Evolutionary conservation across 2,329 filamentous ascomycete species (phyloP).

Genomic region (Clonostachys chloroleuca): DNA sequence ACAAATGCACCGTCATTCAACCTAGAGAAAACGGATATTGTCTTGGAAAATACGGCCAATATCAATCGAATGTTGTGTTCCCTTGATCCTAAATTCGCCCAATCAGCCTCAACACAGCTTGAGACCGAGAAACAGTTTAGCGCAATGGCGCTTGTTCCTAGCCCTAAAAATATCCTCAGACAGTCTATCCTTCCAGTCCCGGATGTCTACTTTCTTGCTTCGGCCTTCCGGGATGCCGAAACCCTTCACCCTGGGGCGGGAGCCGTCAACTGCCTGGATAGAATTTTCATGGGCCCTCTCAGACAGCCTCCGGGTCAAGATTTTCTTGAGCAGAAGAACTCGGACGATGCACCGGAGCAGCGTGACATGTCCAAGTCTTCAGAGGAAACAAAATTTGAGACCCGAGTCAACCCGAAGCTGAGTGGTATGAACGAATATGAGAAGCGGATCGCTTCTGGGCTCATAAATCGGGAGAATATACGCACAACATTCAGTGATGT

Average conservation of each 20-base stretch:
- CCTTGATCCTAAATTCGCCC: constrained; percentile 17
- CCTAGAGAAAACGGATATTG: constrained; percentile 29
- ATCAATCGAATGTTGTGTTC: constrained; percentile 38
- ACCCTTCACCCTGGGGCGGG: constrained; percentile 8
- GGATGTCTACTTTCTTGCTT: constrained; percentile 32
- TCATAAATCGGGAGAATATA: constrained; percentile 78
- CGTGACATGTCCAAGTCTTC: too few relatives aligned
- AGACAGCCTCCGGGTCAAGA: constrained; percentile 20
- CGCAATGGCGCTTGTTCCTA: not conserved
- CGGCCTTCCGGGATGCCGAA: constrained; percentile 14
- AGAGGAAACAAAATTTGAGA: not conserved
- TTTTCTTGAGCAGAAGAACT: constrained; percentile 19
- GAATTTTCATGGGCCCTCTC: constrained; percentile 23
- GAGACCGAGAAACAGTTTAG: not conserved
- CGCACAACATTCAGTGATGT: constrained; percentile 85
- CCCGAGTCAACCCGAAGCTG: not conserved
- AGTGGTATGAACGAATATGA: constrained; percentile 69
- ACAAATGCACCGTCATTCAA: constrained; percentile 3
- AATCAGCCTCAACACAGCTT: constrained; percentile 1
- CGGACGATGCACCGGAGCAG: constrained; percentile 7
- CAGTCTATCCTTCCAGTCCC: constrained; percentile 28
- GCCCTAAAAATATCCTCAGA: constrained; percentile 16
- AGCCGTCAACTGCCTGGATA: constrained; percentile 14
- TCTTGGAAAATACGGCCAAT: constrained; percentile 40
- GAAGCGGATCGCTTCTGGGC: constrained; percentile 74